Percentiles rank a stretch among this genome's conserved stretches.
Conservation (phyloP, 495 filamentous ascomycete genomes). For the Penicillium parvum region DNA sequence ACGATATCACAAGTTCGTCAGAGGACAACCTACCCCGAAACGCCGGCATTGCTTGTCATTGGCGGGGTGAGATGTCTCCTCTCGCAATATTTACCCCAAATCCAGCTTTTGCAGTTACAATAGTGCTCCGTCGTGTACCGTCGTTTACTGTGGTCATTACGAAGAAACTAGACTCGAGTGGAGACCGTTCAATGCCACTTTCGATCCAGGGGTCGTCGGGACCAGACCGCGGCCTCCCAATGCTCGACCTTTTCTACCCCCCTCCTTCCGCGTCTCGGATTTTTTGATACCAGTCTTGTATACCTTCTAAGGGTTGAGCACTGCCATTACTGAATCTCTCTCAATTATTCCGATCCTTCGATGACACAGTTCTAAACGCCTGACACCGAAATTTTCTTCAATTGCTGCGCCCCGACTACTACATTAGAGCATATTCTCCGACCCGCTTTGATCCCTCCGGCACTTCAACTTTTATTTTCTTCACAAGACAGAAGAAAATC, state of each 20-base stretch:
- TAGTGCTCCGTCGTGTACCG: background rate
- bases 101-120: background rate
- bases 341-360: too few species aligned
- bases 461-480: conserved; percentile 8
- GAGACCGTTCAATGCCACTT: conserved; percentile 25
- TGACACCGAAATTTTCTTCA: conserved; percentile 9
- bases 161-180: conserved; percentile 23
- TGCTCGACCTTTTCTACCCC: conserved; percentile 11
- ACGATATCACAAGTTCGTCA: background rate
- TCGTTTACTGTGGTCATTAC: conserved; percentile 15
- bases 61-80: conserved; percentile 4
- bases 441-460: conserved; percentile 8
- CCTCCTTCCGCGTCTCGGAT: conserved; percentile 6
- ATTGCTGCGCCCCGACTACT: conserved; percentile 3
- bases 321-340: too few species aligned
- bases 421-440: conserved; percentile 16
- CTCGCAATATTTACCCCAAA: background rate
- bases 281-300: conserved; percentile 1
- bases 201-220: conserved; percentile 25
- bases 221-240: conserved; percentile 9
- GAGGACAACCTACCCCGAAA: conserved; percentile 10
- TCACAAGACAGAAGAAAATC: too few species aligned
- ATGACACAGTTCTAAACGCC: too few species aligned
- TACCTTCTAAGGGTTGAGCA: background rate
- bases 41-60: conserved; percentile 10